Evolutionary conservation across 1,284 basidiomycete genomes (phyloP).

Genomic region (Ceratobasidium sp.): DNA sequence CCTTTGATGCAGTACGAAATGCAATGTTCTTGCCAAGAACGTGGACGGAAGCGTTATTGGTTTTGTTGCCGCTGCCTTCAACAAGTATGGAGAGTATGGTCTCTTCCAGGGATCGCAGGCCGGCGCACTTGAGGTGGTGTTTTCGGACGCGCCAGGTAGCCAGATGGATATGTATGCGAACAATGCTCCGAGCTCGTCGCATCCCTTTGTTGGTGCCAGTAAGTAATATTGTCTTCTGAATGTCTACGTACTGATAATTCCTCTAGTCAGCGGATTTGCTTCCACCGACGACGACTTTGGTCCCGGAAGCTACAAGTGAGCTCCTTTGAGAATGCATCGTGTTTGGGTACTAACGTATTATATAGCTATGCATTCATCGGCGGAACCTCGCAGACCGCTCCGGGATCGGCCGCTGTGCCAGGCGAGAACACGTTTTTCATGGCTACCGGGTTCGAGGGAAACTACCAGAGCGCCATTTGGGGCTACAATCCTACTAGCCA

Average conservation of each 20-base stretch:
- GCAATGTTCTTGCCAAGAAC: constrained; percentile 12
- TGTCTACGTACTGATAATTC: no score
- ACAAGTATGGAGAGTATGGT: constrained; percentile 17
- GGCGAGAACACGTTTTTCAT: background rate
- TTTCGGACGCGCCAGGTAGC: background rate
- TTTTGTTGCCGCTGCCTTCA: constrained; percentile 1
- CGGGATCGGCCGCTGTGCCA: background rate
- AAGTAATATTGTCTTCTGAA: background rate
- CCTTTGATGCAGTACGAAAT: background rate
- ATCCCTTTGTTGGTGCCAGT: constrained; percentile 25
- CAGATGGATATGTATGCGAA: constrained; percentile 11
- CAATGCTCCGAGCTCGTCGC: constrained; percentile 2
- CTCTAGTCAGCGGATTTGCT: constrained; percentile 1
- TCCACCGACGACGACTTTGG: background rate
- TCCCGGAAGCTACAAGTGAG: constrained; percentile 4
- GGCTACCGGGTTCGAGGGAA: background rate
- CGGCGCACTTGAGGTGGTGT: constrained; percentile 18
- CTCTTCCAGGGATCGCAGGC: background rate
- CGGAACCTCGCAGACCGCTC: background rate
- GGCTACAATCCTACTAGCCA: constrained; percentile 20
- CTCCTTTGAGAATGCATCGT: background rate
- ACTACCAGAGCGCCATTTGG: constrained; percentile 37
- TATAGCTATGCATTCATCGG: constrained; percentile 1
- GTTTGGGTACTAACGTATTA: background rate
- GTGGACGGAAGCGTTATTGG: background rate